Conservation (phyloP, 148 eudicot species). For the Fagopyrum tataricum region DNA sequence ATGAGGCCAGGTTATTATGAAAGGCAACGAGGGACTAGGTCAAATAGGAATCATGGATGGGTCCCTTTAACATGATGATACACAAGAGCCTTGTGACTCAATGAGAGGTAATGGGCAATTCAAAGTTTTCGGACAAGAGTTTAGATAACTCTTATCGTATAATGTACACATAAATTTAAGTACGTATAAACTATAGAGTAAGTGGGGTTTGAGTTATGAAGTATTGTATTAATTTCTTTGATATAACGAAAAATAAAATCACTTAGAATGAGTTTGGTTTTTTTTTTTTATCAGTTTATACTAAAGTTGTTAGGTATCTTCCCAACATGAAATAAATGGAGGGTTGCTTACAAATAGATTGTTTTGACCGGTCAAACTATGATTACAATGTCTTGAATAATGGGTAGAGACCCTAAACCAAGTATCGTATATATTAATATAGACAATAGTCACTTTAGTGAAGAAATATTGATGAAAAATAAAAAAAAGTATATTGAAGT, state of each 20-base stretch:
- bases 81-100: neutral
- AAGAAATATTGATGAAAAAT: neutral
- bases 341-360: neutral
- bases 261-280: no score
- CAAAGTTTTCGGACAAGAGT: no score
- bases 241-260: no score
- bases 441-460: neutral
- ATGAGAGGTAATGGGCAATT: no score
- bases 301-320: constrained; percentile 4
- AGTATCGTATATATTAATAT: neutral
- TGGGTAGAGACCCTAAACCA: neutral
- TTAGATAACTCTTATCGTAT: no score
- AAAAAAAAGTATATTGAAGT: neutral
- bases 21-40: neutral
- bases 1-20: neutral
- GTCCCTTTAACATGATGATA: constrained; percentile 4
- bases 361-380: neutral
- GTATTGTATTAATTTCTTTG: no score
- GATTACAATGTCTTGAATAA: neutral
- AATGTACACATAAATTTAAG: no score
- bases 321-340: neutral
- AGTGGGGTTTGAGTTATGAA: no score
- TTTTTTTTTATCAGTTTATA: no score
- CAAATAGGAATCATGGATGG: constrained; percentile 4
- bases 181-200: no score